phyloP scores from a whole-genome alignment of 2,329 filamentous ascomycete genomes.

The Epichloe scottii region DNA sequence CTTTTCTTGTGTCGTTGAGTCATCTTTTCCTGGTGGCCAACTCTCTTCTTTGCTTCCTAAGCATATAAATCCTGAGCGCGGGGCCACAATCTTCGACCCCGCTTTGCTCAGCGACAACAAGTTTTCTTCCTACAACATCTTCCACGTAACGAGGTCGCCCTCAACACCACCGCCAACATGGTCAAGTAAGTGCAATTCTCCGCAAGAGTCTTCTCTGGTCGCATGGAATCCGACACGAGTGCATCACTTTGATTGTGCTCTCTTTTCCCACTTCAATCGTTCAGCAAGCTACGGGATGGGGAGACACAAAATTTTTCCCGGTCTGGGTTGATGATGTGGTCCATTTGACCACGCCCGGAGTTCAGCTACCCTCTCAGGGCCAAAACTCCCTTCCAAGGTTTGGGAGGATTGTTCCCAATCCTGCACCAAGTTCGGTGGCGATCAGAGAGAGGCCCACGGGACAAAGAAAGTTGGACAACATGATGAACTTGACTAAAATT shows the following conservation, averaged over 20 bases:
- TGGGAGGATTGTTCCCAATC: no score
- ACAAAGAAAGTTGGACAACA: neutral
- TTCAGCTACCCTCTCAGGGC: conserved; percentile 4
- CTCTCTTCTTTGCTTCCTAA: conserved; percentile 5
- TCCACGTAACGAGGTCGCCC: conserved; percentile 27
- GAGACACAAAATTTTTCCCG: conserved; percentile 2
- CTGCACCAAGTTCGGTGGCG: no score
- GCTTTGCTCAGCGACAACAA: conserved; percentile 23
- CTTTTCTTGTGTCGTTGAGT: conserved; percentile 9
- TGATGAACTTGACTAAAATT: neutral
- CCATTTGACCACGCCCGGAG: conserved; percentile 4
- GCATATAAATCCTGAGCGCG: conserved; percentile 18
- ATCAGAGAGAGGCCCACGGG: no score
- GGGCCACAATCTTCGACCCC: conserved; percentile 33
- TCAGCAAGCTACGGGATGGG: neutral
- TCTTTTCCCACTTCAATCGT: conserved; percentile 1
- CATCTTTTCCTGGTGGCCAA: conserved; percentile 5
- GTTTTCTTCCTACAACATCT: conserved; percentile 16
- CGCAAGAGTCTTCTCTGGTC: conserved; percentile 1
- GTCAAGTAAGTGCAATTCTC: conserved; percentile 72
- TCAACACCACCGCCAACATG: conserved; percentile 82
- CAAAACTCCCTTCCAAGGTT: neutral
- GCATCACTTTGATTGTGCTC: neutral
- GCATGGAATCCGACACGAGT: neutral
- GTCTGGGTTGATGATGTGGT: neutral